These are phyloP conservation scores for Fragaria ananassa DNA, from an alignment of 306 rosid species.

Conservation along the genomic window DNA sequence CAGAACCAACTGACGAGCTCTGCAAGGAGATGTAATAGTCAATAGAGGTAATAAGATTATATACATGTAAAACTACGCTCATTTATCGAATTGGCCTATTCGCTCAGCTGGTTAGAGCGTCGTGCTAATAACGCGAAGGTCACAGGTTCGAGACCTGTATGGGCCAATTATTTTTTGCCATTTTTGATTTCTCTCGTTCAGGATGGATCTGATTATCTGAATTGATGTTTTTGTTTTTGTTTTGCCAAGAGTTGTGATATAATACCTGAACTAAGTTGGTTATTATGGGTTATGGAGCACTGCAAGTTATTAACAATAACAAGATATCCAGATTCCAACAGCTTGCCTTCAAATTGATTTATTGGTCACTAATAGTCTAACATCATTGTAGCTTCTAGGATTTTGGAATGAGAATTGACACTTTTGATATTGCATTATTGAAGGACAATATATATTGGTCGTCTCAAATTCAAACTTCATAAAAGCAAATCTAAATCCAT, in stretches of 20 bases:
- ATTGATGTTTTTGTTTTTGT: not conserved
- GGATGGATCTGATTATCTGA: not conserved
- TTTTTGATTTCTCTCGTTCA: not conserved
- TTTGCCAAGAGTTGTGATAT: not conserved
- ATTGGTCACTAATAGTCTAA: no score
- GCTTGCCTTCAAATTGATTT: not conserved
- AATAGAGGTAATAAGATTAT: no score
- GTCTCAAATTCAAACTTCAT: not conserved
- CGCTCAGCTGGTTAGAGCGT: constrained; percentile 75
- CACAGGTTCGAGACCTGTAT: constrained; percentile 68
- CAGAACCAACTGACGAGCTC: not conserved
- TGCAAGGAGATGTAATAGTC: not conserved
- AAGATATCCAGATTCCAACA: not conserved
- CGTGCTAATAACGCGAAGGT: constrained; percentile 80
- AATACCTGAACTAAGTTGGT: no score
- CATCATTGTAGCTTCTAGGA: not conserved
- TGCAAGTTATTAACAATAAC: not conserved
- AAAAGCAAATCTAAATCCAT: constrained; percentile 11
- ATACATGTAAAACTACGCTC: not conserved
- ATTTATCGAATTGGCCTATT: constrained; percentile 30
- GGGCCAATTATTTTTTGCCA: constrained; percentile 27
- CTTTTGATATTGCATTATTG: not conserved
- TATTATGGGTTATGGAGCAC: not conserved
- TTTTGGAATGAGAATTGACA: not conserved
- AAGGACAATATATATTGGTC: not conserved